Base-by-base conservation (phyloP, 768 basidiomycete genomes). In the Pleurotus citrinopileatus region DNA sequence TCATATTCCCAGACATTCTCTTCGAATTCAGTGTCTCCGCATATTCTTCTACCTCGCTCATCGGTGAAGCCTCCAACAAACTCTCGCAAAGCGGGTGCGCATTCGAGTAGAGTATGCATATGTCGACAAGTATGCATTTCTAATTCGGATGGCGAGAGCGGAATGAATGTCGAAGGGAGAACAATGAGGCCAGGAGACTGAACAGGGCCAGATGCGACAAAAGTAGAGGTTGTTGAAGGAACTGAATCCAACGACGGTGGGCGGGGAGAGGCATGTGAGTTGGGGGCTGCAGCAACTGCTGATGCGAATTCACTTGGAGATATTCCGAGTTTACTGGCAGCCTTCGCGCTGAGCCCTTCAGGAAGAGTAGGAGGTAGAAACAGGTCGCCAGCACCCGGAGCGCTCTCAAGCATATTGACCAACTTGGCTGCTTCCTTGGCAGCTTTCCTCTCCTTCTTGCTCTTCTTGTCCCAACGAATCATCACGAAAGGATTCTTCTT, bases 51-150 rank as follows among this genome's bases (percentile, higher is more conserved):
- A 1, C 76, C 76, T 5, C 71, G 63, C 56, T 73, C 65, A 42
- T 78, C 77, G 2, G 61, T 56, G 42, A 69, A 71, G 6, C 62
- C 60, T 5, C 62, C 60, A n/a, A 86, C 61, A 61, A 71, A 83
- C 42, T 81, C 80, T 4, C 59, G 63, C 8, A 91, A 69, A 3
- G 87, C 84, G 29, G 73, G 71, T 61, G 81, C 80, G 62, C 82
- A 86, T 26, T 80, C 81, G 22, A 91, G 70, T 2, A 91, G 64
- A 4, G 76, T 75, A 62, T 90, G 84, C 45, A 89, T 68, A 61
- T 84, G 76, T 67, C 83, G 86, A 69, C 82, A 84, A n/a, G 82
- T 76, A 60, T 89, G 84, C 82, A 87, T 83, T 70, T 90, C 88
- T 28, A 90, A 71, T 62, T 87, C 87, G 2, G 65, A 62, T 20